Evolutionary conservation across 768 basidiomycete genomes (phyloP), one percentile per base, ranked within the genome.

Genomic region (Favolaschia claudopus): DNA sequence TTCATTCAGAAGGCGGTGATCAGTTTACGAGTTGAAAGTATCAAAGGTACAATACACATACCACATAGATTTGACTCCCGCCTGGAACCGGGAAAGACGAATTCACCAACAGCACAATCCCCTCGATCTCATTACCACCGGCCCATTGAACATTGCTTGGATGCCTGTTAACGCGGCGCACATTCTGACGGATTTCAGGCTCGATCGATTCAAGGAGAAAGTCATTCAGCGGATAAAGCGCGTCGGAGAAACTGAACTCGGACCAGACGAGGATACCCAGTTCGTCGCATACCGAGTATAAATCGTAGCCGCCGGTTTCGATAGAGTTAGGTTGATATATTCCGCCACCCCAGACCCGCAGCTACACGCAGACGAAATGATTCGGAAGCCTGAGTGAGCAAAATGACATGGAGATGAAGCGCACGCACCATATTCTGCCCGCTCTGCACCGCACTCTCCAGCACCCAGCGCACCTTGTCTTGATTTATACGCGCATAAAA

Each of bases 251-350:
- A 46, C 84, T 84, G 49, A 86, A 78, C 62, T 87, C 85, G 1
- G 84, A 84, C 85, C 85, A 86, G 2, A 79, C 84, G 43, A 87
- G 72, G 59, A 86, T 84, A 7, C 85, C 85, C 0, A 87, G 76
- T 60, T 86, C 84, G 66, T 87, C 85, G 66, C 85, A 86, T 22
- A 83, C 65, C 1, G 79, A 77, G 68, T 86, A 86, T 62, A 86
- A 85, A 58, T 82, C 77, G 64, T 87, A 85, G 10, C 76, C 78
- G 22, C 84, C 85, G 1, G 76, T 75, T 13, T 76, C 76, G 8
- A 75, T 72, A 1, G 80, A 79, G 33, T 55, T 53, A 3, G 82
- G 82, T 52, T 82, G 82, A 59, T 82, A 83, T 1, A 76, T 77
- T 0, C 85, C 85, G 3, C 85, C 85, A 31, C 85, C 85, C 85